Evolutionary conservation across 108 stramenopile species (phyloP).

Genomic region (Cyclotella cryptica): DNA sequence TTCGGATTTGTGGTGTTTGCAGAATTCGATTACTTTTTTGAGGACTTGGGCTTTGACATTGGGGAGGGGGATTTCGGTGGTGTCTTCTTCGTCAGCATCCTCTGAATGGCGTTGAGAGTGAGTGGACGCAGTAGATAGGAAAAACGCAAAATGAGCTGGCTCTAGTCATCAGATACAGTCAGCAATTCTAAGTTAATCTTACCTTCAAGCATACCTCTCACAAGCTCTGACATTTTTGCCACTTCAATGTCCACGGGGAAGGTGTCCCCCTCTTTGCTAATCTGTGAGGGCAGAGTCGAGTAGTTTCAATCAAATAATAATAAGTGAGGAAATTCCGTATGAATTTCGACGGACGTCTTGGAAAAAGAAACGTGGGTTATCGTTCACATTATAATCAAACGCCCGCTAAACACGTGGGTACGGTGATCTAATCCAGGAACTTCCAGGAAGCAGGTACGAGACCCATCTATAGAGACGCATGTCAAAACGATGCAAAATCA

Average conservation of each 20-base stretch:
- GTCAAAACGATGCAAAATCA: too few relatives aligned
- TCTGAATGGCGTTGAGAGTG: slow-evolving; percentile 34
- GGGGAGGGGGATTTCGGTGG: slow-evolving; percentile 97
- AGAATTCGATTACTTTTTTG: slow-evolving; percentile 98
- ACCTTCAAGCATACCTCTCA: slow-evolving; percentile 98
- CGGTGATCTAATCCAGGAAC: too few relatives aligned
- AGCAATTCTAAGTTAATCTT: slow-evolving; percentile 9
- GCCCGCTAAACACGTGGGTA: too few relatives aligned
- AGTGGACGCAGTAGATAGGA: neutral
- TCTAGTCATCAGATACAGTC: slow-evolving; percentile 8
- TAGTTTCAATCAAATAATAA: neutral
- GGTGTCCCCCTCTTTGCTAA: slow-evolving; percentile 96
- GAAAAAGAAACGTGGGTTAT: too few relatives aligned
- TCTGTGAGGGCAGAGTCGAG: slow-evolving; percentile 47
- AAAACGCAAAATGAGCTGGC: neutral
- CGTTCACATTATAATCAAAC: too few relatives aligned
- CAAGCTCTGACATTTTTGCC: slow-evolving; percentile 97
- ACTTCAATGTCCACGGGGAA: slow-evolving; percentile 92
- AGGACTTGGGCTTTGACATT: slow-evolving; percentile 97
- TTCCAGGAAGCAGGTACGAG: too few relatives aligned
- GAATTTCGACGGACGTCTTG: too few relatives aligned
- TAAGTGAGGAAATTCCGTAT: too few relatives aligned
- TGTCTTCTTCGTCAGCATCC: slow-evolving; percentile 86
- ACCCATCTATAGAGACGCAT: too few relatives aligned
- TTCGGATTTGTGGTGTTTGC: slow-evolving; percentile 90